Percentiles rank a stretch among this genome's conserved stretches.
Conservation (phyloP, 768 basidiomycete genomes). For the Suillus discolor region DNA sequence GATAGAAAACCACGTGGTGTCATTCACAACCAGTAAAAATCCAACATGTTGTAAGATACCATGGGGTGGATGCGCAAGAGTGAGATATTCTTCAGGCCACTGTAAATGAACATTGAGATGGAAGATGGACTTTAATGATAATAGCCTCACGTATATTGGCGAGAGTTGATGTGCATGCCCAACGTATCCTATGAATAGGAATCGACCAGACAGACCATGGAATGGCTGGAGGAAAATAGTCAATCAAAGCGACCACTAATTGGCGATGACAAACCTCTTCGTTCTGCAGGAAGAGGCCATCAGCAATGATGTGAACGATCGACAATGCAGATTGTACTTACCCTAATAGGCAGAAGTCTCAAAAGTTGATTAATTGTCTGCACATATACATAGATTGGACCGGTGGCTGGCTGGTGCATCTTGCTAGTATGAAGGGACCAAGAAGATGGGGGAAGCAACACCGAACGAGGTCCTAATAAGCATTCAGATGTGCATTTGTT, state of each 20-base stretch:
- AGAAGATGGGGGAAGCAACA: not conserved
- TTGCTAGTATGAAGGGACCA: not conserved
- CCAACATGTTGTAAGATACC: not conserved
- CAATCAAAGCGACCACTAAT: not conserved
- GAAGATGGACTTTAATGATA: not conserved
- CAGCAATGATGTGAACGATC: not conserved
- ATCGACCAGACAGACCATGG: not conserved
- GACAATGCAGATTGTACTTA: not conserved
- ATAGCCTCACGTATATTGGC: not conserved
- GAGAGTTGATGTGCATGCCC: not conserved
- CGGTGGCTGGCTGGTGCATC: not conserved
- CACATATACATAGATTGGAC: not conserved
- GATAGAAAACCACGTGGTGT: not conserved
- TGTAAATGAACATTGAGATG: not conserved
- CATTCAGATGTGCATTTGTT: too few relatives aligned
- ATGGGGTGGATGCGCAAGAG: not conserved
- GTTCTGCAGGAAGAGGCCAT: not conserved
- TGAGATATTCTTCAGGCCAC: not conserved
- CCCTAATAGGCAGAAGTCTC: not conserved
- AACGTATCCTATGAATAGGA: not conserved
- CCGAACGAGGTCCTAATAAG: not conserved
- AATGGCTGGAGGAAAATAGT: not conserved
- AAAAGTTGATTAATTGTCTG: not conserved
- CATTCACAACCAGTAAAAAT: not conserved
- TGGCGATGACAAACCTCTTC: not conserved